These are phyloP conservation scores for Fusarium buharicum DNA, from an alignment of 2,329 filamentous ascomycete genomes.

Conservation along the genomic window DNA sequence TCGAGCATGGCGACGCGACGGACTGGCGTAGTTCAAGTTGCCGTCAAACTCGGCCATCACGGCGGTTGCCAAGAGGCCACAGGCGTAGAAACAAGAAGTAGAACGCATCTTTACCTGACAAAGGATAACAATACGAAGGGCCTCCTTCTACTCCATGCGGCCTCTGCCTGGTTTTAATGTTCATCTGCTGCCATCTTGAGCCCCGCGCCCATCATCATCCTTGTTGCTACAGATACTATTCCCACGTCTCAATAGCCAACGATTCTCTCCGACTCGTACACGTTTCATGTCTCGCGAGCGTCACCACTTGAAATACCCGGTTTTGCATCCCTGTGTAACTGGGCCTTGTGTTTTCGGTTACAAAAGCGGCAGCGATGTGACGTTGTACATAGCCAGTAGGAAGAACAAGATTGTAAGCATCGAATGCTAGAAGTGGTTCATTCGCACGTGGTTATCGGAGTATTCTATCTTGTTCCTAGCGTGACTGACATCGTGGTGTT, in stretches of 20 bases:
- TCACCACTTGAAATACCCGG: conserved; percentile 9
- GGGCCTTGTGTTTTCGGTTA: conserved; percentile 10
- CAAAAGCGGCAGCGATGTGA: conserved; percentile 30
- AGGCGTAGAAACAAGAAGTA: conserved; percentile 1
- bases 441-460: conserved; percentile 24
- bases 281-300: conserved; percentile 26
- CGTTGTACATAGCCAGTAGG: conserved; percentile 12
- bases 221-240: neutral
- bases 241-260: conserved; percentile 14
- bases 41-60: conserved; percentile 39
- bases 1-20: conserved; percentile 70
- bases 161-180: conserved; percentile 12
- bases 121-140: neutral
- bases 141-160: neutral
- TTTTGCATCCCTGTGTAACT: neutral
- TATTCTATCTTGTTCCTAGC: neutral
- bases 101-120: conserved; percentile 17
- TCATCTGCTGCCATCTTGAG: neutral
- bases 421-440: conserved; percentile 20
- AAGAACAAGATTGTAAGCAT: conserved; percentile 28
- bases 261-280: conserved; percentile 11
- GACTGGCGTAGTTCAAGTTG: conserved; percentile 75
- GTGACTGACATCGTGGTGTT: conserved; percentile 18
- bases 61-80: conserved; percentile 12
- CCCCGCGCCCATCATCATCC: conserved; percentile 3